These are phyloP conservation scores for Achaetomium macrosporum DNA, from an alignment of 2,329 filamentous ascomycete genomes.

Conservation along the genomic window DNA sequence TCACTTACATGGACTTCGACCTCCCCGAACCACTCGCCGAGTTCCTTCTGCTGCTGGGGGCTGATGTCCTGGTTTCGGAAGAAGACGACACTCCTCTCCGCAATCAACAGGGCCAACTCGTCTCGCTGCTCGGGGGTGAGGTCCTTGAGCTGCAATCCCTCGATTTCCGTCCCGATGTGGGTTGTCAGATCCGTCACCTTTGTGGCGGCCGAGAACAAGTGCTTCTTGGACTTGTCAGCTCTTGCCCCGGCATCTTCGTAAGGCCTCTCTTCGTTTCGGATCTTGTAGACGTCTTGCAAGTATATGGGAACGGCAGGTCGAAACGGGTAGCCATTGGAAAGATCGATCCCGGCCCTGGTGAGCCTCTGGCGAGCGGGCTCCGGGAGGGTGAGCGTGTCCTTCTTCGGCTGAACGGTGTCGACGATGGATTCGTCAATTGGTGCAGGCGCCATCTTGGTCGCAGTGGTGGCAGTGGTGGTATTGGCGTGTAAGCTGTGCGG, in stretches of 20 bases:
- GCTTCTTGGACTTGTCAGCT: constrained; percentile 3
- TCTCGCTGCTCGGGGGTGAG: constrained; percentile 8
- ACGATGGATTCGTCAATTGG: not conserved
- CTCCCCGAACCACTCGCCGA: constrained; percentile 3
- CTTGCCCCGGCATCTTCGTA: constrained; percentile 6
- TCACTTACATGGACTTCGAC: constrained; percentile 6
- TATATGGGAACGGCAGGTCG: not conserved
- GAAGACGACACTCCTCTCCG: constrained; percentile 2
- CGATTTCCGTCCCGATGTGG: constrained; percentile 4
- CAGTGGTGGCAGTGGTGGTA: too few relatives aligned
- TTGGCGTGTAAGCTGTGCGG: too few relatives aligned
- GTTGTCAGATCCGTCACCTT: constrained; percentile 6
- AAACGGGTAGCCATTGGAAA: constrained; percentile 2
- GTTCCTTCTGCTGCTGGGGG: constrained; percentile 4
- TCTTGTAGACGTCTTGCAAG: constrained; percentile 5
- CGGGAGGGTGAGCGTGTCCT: constrained; percentile 1
- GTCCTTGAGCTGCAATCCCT: constrained; percentile 5
- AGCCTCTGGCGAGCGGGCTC: not conserved
- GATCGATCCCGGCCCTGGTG: not conserved
- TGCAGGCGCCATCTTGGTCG: constrained; percentile 1
- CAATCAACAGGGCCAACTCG: constrained; percentile 3
- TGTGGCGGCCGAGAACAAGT: constrained; percentile 1
- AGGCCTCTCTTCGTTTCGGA: not conserved
- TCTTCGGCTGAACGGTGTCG: not conserved
- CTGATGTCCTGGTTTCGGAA: constrained; percentile 1